Percentiles rank a stretch among this genome's conserved stretches.
Conservation (phyloP, 2,329 filamentous ascomycete genomes). For the Proliferodiscus dingleyae region DNA sequence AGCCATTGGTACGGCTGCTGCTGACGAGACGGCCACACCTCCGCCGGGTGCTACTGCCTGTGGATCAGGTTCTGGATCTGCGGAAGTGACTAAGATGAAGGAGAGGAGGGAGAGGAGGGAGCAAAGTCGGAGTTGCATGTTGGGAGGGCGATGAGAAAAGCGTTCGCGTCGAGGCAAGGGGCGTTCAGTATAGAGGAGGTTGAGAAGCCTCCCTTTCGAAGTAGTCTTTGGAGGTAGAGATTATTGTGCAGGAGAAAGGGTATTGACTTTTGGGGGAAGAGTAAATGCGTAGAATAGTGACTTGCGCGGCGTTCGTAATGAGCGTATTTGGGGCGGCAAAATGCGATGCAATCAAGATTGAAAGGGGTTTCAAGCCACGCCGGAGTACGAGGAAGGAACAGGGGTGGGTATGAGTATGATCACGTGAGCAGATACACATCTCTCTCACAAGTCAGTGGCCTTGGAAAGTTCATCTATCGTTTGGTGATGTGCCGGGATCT, state of each 20-base stretch:
- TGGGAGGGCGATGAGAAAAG: too few relatives aligned
- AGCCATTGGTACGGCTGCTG: conserved; percentile 16
- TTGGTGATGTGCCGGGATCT: too few relatives aligned
- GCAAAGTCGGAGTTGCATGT: neutral
- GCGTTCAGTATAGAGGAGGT: neutral
- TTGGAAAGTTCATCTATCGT: too few relatives aligned
- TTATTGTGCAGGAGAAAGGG: neutral
- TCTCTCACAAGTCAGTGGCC: too few relatives aligned
- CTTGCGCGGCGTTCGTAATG: neutral
- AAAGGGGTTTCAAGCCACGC: neutral
- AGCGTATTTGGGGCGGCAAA: neutral
- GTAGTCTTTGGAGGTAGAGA: neutral
- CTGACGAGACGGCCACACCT: neutral
- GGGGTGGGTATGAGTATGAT: too few relatives aligned
- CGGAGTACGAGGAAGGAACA: neutral
- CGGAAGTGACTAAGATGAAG: neutral
- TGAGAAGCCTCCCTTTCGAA: neutral
- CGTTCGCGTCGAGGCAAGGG: neutral
- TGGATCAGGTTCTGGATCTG: neutral
- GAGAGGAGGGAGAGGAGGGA: neutral
- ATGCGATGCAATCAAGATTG: neutral
- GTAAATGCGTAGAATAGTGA: neutral
- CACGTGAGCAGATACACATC: too few relatives aligned
- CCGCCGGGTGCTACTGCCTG: conserved; percentile 4
- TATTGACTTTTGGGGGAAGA: too few relatives aligned